phyloP scores from a whole-genome alignment of 805 yeast genomes.

The Wickerhamomyces bovis region DNA sequence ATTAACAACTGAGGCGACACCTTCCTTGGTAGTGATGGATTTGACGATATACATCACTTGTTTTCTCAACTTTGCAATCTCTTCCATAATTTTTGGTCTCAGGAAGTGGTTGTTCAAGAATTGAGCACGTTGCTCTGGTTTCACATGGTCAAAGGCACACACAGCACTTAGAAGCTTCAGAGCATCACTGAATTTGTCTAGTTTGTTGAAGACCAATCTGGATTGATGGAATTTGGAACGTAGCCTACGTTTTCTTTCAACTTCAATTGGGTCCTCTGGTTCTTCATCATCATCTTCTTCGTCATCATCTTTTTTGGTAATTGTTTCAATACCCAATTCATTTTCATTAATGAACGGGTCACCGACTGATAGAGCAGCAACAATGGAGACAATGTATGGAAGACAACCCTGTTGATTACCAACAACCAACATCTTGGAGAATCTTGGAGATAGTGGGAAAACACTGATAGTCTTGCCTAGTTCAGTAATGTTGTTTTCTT shows the following conservation, averaged over 20 bases:
- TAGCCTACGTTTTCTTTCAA: conserved; percentile 31
- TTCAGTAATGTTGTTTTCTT: conserved; percentile 54
- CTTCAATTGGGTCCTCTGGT: conserved; percentile 30
- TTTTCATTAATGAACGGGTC: conserved; percentile 78
- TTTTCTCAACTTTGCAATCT: conserved; percentile 70
- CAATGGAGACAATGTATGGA: conserved; percentile 85
- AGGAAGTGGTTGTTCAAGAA: conserved; percentile 62
- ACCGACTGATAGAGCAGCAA: conserved; percentile 89
- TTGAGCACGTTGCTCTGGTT: conserved; percentile 34
- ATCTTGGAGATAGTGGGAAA: conserved; percentile 92
- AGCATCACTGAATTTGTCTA: conserved; percentile 74
- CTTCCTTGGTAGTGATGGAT: conserved; percentile 53
- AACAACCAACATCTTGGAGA: conserved; percentile 80
- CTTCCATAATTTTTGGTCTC: conserved; percentile 78
- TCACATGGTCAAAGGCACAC: conserved; percentile 81
- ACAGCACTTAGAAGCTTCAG: conserved; percentile 71
- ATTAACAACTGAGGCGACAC: conserved; percentile 42
- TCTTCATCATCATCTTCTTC: conserved; percentile 28
- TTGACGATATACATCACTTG: conserved; percentile 77
- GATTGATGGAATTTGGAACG: conserved; percentile 53
- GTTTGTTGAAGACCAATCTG: conserved; percentile 50
- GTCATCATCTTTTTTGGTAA: conserved; percentile 16
- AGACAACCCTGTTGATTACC: conserved; percentile 85
- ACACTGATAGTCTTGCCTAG: conserved; percentile 82
- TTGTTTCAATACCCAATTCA: conserved; percentile 52